Percentiles rank a stretch among this genome's conserved stretches.
Conservation (phyloP, 148 eudicot species). For the Amaranthus cruentus region DNA sequence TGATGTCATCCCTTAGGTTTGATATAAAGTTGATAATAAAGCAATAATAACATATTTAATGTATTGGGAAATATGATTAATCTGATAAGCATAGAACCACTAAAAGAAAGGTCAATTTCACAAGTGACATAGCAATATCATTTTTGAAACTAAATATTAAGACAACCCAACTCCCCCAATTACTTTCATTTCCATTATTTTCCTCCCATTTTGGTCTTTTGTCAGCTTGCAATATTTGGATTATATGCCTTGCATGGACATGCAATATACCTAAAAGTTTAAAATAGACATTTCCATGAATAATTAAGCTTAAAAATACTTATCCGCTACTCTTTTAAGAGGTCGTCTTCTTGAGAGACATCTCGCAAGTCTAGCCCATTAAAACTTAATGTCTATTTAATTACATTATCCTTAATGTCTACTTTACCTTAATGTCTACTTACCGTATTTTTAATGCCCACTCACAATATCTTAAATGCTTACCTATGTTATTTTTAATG, state of each 20-base stretch:
- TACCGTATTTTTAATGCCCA: too few species aligned
- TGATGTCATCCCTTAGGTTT: background rate
- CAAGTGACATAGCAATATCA: background rate
- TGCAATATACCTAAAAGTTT: background rate
- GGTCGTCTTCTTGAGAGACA: too few species aligned
- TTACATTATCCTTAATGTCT: too few species aligned
- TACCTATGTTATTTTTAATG: too few species aligned
- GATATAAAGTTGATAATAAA: background rate
- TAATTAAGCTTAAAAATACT: too few species aligned
- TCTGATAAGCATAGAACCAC: conserved; percentile 21
- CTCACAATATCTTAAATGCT: too few species aligned
- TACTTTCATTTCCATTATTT: background rate
- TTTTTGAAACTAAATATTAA: background rate
- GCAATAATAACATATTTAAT: background rate
- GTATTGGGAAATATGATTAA: background rate
- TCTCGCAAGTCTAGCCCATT: too few species aligned
- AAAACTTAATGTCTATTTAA: too few species aligned
- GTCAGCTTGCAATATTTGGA: background rate
- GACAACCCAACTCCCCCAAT: background rate
- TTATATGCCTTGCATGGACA: background rate
- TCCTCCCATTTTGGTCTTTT: background rate
- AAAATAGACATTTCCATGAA: too few species aligned
- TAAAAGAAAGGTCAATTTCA: conserved; percentile 1
- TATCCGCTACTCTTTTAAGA: too few species aligned
- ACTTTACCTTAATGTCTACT: too few species aligned